Percentiles rank a stretch among this genome's conserved stretches.
Evolutionary conservation across 2,329 filamentous ascomycete genomes (phyloP).

Genomic region (Ampelomyces quisqualis): DNA sequence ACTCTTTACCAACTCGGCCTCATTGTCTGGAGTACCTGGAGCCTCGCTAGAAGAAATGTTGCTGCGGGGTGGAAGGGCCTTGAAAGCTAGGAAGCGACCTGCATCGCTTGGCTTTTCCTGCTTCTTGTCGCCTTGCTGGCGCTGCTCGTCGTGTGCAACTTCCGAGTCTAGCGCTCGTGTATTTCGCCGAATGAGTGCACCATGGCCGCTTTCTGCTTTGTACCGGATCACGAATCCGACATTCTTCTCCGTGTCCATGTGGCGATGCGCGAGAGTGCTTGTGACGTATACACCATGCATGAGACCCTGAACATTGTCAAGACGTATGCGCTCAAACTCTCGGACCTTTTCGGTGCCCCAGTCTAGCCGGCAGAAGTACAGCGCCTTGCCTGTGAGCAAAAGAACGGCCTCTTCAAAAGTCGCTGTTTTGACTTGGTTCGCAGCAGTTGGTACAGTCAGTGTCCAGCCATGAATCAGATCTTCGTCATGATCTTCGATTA

Average conservation of each 20-base stretch:
- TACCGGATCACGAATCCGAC: constrained; percentile 82
- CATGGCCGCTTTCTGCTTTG: constrained; percentile 65
- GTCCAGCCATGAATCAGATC: constrained; percentile 90
- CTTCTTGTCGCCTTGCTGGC: constrained; percentile 12
- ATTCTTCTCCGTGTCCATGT: constrained; percentile 76
- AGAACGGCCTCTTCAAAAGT: constrained; percentile 88
- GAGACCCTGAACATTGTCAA: constrained; percentile 71
- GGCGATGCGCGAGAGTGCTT: constrained; percentile 74
- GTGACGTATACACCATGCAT: constrained; percentile 87
- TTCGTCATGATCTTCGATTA: constrained; percentile 73
- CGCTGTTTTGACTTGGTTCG: constrained; percentile 65
- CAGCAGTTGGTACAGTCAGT: constrained; percentile 70
- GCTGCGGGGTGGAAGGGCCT: constrained; percentile 55
- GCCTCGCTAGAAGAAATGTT: constrained; percentile 33
- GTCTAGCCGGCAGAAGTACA: constrained; percentile 90
- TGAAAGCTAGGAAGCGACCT: constrained; percentile 54
- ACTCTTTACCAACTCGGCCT: constrained; percentile 58
- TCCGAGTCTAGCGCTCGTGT: constrained; percentile 71
- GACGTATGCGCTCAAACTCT: constrained; percentile 81
- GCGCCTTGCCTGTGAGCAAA: constrained; percentile 76
- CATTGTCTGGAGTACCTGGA: constrained; percentile 43
- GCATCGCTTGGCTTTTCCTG: constrained; percentile 22
- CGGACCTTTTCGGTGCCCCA: constrained; percentile 95
- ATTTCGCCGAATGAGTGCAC: constrained; percentile 76
- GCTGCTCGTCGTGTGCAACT: constrained; percentile 23